Evolutionary conservation across 805 yeast species (phyloP).

Genomic region (Metschnikowia dekortorum): DNA sequence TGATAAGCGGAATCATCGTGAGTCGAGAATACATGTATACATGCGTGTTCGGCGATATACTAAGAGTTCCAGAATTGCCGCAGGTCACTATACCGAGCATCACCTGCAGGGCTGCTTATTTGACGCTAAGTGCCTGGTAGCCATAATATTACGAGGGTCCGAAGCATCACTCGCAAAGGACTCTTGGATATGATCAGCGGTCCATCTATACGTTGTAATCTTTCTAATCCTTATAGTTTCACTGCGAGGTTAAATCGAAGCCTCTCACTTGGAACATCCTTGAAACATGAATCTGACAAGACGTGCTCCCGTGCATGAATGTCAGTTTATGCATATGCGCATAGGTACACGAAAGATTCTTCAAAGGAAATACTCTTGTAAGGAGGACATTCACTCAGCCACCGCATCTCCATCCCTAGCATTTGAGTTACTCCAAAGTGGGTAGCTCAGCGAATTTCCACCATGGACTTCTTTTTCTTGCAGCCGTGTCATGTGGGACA

Average conservation of each 20-base stretch:
- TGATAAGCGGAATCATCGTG: not conserved
- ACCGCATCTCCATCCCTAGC: no score
- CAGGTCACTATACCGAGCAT: not conserved
- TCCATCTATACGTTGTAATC: not conserved
- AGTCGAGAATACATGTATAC: not conserved
- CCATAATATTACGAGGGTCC: not conserved
- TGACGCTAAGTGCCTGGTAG: conserved; percentile 5
- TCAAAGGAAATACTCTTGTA: not conserved
- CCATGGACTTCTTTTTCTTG: not conserved
- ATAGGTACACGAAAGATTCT: not conserved
- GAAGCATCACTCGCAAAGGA: not conserved
- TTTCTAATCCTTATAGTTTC: not conserved
- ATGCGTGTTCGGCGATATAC: not conserved
- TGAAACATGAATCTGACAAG: conserved; percentile 2
- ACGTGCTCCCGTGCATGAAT: conserved; percentile 2
- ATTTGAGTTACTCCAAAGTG: no score
- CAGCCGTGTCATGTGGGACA: not conserved
- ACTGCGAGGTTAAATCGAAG: not conserved
- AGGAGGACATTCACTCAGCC: no score
- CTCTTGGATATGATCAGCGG: not conserved
- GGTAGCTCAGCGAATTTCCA: no score
- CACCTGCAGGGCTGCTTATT: not conserved
- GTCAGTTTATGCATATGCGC: not conserved
- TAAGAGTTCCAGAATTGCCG: conserved; percentile 2
- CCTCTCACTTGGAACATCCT: not conserved